Percentiles rank a stretch among this genome's conserved stretches.
Conservation (phyloP, 2,329 filamentous ascomycete genomes). For the Fonsecaea monophora region DNA sequence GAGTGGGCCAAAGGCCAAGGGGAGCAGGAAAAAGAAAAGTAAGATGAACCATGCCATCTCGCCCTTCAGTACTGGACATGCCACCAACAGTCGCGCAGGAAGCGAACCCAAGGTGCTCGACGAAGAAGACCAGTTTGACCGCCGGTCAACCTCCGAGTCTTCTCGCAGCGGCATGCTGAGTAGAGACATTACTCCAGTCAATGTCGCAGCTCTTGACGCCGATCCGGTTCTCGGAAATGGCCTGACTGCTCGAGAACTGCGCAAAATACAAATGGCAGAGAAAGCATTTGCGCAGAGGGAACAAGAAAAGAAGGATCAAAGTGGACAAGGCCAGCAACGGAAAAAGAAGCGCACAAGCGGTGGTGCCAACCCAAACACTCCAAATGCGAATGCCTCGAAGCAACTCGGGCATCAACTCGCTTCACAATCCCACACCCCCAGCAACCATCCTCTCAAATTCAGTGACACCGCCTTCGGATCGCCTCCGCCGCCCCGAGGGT, state of each 20-base stretch:
- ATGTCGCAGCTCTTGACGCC: slow-evolving; percentile 53
- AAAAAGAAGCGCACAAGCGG: slow-evolving; percentile 65
- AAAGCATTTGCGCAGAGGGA: slow-evolving; percentile 68
- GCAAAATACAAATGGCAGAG: slow-evolving; percentile 68
- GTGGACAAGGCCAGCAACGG: slow-evolving; percentile 52
- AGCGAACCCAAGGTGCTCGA: slow-evolving; percentile 62
- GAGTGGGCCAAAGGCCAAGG: slow-evolving; percentile 49
- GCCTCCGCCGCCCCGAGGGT: slow-evolving; percentile 44
- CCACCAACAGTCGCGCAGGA: slow-evolving; percentile 64
- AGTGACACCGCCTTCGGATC: slow-evolving; percentile 43
- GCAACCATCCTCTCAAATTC: slow-evolving; percentile 15
- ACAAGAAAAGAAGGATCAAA: slow-evolving; percentile 58
- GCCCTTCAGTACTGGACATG: slow-evolving; percentile 60
- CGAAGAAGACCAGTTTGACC: slow-evolving; percentile 64
- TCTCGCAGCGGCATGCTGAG: slow-evolving; percentile 63
- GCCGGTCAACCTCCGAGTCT: slow-evolving; percentile 64
- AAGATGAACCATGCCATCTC: slow-evolving; percentile 57
- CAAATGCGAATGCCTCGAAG: slow-evolving; percentile 48
- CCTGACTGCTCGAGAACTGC: slow-evolving; percentile 66
- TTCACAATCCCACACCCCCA: slow-evolving; percentile 33
- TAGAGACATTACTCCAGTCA: slow-evolving; percentile 67
- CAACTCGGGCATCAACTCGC: slow-evolving; percentile 24
- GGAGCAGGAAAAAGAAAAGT: slow-evolving; percentile 58
- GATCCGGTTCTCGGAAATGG: slow-evolving; percentile 54
- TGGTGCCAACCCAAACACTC: slow-evolving; percentile 60